Base-by-base conservation (phyloP, 2,329 filamentous ascomycete genomes). In the Botryotinia narcissicola region DNA sequence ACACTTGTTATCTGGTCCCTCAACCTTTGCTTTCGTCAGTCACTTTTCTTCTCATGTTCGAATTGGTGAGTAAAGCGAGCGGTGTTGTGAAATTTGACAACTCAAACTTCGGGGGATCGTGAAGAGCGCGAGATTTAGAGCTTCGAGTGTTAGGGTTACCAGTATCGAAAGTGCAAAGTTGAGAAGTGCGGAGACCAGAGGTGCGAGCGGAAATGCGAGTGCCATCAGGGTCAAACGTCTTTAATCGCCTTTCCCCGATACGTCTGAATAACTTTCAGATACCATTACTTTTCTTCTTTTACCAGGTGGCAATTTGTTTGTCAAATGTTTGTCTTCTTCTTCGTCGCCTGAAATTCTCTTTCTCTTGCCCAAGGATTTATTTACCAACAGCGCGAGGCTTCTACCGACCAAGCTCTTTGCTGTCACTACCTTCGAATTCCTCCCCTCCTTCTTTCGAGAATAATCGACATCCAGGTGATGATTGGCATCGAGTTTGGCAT, bases 381-480 rank as follows among this genome's bases (percentile, higher is more conserved):
- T 44, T 22, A 4, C 2, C 16, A 29, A 64, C 3, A 57, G 14
- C n/a, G 51, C 6, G 8, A 29, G 6, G 6, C n/a, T 57, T 32
- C 51, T 29, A 14, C n/a, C 51, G n/a, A 18, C 14, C 16, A 57
- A 32, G 9, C 51, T 4, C 6, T 18, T 57, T 18, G 14, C n/a
- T 29, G 14, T n/a, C 3, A 57, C 51, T 5, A 18, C 7, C 14
- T 25, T 40, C 22, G 59, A 18, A 9, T n/a, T n/a, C 22, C n/a
- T 37, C 59, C 35, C 8, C 2, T 14, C 2, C 22, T 61, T 9
- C 1, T 40, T 40, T 40, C 12, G 35, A 16, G 12, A 40, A 61
- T 37, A 2, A 0, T 40, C 6, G 20, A 9, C 12, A 3, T 61
- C 2, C 20, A n/a, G 8, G 12, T 4, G 3, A 61, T 4, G 3